A percentile compares a stretch with the other conserved stretches of the same genome.
Evolutionary conservation across 306 rosid genomes (phyloP).

Genomic region (Prunus mira): DNA sequence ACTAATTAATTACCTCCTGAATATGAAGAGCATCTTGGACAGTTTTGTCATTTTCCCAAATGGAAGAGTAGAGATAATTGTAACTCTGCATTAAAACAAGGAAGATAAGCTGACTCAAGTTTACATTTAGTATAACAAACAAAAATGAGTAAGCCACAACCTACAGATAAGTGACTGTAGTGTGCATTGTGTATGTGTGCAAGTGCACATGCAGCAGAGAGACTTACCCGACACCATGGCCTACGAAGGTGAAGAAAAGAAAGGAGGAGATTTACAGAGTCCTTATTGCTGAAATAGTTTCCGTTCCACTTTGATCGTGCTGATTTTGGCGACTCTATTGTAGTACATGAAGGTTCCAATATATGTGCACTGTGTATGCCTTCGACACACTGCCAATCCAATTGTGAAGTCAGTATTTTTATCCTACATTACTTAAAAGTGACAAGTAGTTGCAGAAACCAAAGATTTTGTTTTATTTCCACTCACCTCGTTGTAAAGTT

Average conservation of each 20-base stretch:
- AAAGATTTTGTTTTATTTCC: not conserved
- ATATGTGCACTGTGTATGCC: not conserved
- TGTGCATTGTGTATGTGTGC: not conserved
- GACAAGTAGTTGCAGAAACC: not conserved
- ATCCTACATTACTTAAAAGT: not conserved
- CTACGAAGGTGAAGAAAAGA: not conserved
- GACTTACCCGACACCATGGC: constrained; percentile 21
- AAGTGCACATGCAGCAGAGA: not conserved
- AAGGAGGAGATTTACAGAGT: not conserved
- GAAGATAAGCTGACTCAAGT: not conserved
- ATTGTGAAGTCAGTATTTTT: not conserved
- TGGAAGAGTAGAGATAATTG: not conserved
- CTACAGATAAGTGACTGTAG: no score
- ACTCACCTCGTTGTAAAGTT: constrained; percentile 1
- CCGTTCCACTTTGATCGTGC: not conserved
- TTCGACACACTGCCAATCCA: constrained; percentile 9
- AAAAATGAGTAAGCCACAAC: no score
- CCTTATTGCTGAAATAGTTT: not conserved
- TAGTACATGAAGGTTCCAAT: not conserved
- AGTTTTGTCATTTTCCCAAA: constrained; percentile 21
- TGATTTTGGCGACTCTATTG: not conserved
- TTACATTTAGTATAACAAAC: no score
- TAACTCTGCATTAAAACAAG: not conserved
- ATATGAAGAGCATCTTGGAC: constrained; percentile 21
- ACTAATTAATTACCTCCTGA: not conserved